Evolutionary conservation across 805 yeast genomes (phyloP).

Genomic region (Yueomyces sinensis): DNA sequence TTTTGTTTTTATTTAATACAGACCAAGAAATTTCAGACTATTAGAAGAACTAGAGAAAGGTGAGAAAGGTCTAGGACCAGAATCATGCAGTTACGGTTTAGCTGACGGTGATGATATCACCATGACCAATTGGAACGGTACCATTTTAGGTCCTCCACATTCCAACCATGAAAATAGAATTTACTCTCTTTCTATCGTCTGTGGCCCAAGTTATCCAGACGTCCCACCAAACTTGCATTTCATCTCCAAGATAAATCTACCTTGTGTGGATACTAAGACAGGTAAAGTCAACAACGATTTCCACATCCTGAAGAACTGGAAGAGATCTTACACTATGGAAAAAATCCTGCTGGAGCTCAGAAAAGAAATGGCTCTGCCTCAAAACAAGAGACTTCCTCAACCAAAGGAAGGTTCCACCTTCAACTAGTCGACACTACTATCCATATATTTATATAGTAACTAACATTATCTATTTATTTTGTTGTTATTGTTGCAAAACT

Average conservation of each 20-base stretch:
- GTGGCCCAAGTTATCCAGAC: conserved; percentile 81
- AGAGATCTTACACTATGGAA: conserved; percentile 84
- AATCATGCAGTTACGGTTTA: conserved; percentile 90
- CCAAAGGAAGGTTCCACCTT: conserved; percentile 83
- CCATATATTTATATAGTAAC: no score
- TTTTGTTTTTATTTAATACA: conserved; percentile 4
- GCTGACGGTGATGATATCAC: conserved; percentile 82
- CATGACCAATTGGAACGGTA: conserved; percentile 96
- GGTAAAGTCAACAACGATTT: conserved; percentile 49
- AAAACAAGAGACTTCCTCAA: conserved; percentile 76
- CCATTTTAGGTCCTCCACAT: conserved; percentile 95
- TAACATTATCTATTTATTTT: no score
- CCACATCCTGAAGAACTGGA: conserved; percentile 72
- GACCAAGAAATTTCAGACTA: conserved; percentile 86
- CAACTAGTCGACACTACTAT: no score
- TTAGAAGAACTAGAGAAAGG: conserved; percentile 96
- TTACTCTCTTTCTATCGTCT: conserved; percentile 66
- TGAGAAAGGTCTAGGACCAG: conserved; percentile 94
- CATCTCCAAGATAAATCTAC: conserved; percentile 74
- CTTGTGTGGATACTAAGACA: conserved; percentile 62
- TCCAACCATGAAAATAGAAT: conserved; percentile 84
- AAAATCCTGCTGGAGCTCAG: conserved; percentile 80
- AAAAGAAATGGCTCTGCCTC: conserved; percentile 75
- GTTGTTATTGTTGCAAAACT: no score
- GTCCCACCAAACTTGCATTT: conserved; percentile 76